Conservation (phyloP, 371 early-diverging fungal species). For the Mucor racemosus region DNA sequence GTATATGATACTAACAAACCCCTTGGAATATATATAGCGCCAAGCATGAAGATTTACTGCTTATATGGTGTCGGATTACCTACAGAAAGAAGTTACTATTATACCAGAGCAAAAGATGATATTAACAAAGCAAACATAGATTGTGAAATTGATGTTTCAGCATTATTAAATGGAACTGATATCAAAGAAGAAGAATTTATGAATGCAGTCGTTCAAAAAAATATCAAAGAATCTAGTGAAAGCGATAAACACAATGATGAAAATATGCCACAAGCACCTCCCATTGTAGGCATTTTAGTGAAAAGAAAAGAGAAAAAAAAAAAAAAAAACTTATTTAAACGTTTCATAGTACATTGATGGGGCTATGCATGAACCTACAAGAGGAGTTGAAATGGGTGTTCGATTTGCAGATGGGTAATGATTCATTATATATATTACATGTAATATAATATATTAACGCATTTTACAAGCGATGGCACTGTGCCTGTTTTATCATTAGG, state of each 20-base stretch:
- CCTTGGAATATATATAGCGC: slow-evolving; percentile 32
- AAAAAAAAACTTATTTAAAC: background rate
- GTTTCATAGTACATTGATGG: slow-evolving; percentile 50
- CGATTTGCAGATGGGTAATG: slow-evolving; percentile 57
- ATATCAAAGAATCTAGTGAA: background rate
- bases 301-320: background rate
- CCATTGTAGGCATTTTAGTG: slow-evolving; percentile 19
- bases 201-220: slow-evolving; percentile 18
- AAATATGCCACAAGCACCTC: slow-evolving; percentile 17
- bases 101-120: slow-evolving; percentile 33
- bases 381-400: slow-evolving; percentile 60
- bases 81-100: slow-evolving; percentile 85
- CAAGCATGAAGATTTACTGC: slow-evolving; percentile 81
- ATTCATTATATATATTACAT: too few species aligned
- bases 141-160: slow-evolving; percentile 16
- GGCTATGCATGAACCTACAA: slow-evolving; percentile 36
- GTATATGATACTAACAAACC: background rate
- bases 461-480: slow-evolving; percentile 80
- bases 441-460: background rate
- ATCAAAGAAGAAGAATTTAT: slow-evolving; percentile 23
- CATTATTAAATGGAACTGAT: slow-evolving; percentile 15
- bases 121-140: background rate
- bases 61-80: slow-evolving; percentile 82
- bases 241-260: background rate
- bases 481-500: slow-evolving; percentile 91